Evolutionary conservation across 2,329 filamentous ascomycete species (phyloP).

Genomic region (Pestalotiopsis sp.): DNA sequence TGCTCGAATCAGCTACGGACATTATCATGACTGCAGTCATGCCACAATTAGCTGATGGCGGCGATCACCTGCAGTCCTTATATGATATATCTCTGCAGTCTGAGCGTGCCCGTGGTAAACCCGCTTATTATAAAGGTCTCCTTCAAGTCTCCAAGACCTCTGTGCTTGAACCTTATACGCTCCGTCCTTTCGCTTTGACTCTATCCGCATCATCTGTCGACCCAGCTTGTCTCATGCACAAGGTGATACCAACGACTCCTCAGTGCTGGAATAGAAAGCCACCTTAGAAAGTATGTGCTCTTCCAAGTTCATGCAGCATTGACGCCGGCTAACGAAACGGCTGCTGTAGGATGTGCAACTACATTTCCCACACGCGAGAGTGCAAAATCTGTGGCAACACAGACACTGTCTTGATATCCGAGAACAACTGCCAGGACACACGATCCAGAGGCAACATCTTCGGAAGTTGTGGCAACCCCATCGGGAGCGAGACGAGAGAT

Average conservation of each 20-base stretch:
- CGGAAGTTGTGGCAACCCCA: conserved; percentile 37
- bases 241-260: not conserved
- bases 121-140: not conserved
- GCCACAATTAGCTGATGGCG: not conserved
- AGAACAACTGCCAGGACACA: conserved; percentile 34
- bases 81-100: not conserved
- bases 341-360: conserved; percentile 38
- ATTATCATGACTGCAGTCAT: not conserved
- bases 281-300: not conserved
- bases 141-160: not conserved
- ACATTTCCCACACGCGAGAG: conserved; percentile 37
- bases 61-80: not conserved
- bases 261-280: not conserved
- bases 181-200: not conserved
- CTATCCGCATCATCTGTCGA: not conserved
- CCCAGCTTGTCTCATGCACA: not conserved
- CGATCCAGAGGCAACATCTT: conserved; percentile 33
- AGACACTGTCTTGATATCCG: conserved; percentile 42
- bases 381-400: conserved; percentile 36
- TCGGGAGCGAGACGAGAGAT: conserved; percentile 28
- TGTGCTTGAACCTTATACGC: not conserved
- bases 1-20: not conserved
- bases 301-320: not conserved
- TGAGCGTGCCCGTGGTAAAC: not conserved
- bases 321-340: not conserved